phyloP scores from a whole-genome alignment of 1,139 yeast species.

The Blastobotrys serpentis region DNA sequence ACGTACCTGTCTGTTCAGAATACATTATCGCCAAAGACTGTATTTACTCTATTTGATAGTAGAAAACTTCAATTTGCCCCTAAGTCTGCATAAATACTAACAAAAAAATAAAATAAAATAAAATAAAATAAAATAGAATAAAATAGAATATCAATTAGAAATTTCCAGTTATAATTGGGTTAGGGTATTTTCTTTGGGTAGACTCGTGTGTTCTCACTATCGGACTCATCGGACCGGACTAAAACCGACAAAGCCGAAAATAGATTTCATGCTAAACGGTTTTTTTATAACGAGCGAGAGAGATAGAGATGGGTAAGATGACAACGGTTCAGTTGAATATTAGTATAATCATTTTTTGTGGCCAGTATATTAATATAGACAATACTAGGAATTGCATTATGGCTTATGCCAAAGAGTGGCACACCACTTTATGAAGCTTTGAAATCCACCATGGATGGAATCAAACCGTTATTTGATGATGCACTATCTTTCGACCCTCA shows the following conservation, averaged over 20 bases:
- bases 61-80: no score
- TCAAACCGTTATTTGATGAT: conserved; percentile 68
- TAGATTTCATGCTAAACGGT: neutral
- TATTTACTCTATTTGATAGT: no score
- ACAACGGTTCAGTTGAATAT: no score
- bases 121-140: no score
- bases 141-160: no score
- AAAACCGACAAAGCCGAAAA: neutral
- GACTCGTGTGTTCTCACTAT: no score
- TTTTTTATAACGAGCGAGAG: neutral
- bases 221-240: neutral
- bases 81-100: no score
- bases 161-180: no score
- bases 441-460: conserved; percentile 58
- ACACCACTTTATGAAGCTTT: conserved; percentile 58
- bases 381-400: conserved; percentile 52
- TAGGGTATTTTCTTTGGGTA: no score
- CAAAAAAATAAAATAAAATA: no score
- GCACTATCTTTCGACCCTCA: conserved; percentile 73
- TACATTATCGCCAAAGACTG: no score
- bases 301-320: conserved; percentile 1
- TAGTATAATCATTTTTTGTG: neutral
- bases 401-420: conserved; percentile 70
- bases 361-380: neutral
- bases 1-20: no score